Conservation (phyloP, 2,329 filamentous ascomycete species). For the Lachnellula cervina region DNA sequence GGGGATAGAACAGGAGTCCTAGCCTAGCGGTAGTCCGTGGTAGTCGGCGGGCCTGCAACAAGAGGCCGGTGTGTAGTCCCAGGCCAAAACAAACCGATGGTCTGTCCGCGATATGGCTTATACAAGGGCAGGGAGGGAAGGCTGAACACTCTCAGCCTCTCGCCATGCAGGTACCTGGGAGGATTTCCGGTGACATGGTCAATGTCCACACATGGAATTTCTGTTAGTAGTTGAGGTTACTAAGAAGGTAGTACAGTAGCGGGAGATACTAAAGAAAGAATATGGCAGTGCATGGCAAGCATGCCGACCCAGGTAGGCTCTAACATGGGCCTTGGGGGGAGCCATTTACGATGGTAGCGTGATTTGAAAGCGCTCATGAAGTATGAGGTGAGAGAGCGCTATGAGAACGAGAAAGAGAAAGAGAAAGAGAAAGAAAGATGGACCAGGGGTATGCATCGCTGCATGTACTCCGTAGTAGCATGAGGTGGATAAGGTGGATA, state of each 20-base stretch:
- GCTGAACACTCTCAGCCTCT: slow-evolving; percentile 30
- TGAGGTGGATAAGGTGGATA: neutral
- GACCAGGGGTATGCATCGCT: neutral
- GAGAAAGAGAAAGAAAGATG: neutral
- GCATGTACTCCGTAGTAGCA: neutral
- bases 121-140: slow-evolving; percentile 10
- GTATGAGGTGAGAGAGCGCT: slow-evolving; percentile 3
- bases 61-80: slow-evolving; percentile 4
- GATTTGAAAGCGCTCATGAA: neutral
- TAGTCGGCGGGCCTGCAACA: slow-evolving; percentile 10
- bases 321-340: neutral
- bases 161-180: slow-evolving; percentile 15
- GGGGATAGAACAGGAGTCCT: slow-evolving; percentile 6
- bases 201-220: neutral
- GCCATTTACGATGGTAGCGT: slow-evolving; percentile 4
- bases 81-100: slow-evolving; percentile 22
- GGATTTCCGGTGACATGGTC: slow-evolving; percentile 1
- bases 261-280: slow-evolving; percentile 12
- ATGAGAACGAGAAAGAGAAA: neutral
- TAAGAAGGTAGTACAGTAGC: neutral
- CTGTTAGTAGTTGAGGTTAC: slow-evolving; percentile 2
- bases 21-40: neutral
- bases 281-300: slow-evolving; percentile 10
- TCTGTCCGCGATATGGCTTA: slow-evolving; percentile 22
- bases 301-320: slow-evolving; percentile 1